These are phyloP conservation scores for Aeschynomene evenia DNA, from an alignment of 306 rosid species.

Conservation along the genomic window DNA sequence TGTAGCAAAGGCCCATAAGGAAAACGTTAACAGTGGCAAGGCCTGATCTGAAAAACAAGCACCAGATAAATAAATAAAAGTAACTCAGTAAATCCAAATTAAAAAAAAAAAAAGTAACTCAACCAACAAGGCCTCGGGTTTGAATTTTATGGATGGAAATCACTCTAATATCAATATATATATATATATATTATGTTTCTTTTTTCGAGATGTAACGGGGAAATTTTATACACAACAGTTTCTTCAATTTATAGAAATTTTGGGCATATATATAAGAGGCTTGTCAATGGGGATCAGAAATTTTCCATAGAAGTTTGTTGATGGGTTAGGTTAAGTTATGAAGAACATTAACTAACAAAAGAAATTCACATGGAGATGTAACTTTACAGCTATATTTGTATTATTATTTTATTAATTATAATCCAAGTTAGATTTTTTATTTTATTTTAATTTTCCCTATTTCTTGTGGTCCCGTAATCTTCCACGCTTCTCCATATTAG, in stretches of 20 bases:
- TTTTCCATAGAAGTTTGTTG: background rate
- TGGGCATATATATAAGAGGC: background rate
- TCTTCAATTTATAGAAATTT: background rate
- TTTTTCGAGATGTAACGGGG: too few species aligned
- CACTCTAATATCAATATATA: too few species aligned
- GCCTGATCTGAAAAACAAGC: too few species aligned
- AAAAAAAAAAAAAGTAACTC: too few species aligned
- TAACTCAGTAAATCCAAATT: too few species aligned
- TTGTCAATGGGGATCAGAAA: background rate
- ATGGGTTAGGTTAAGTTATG: background rate
- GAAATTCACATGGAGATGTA: constrained; percentile 32
- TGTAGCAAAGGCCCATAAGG: too few species aligned
- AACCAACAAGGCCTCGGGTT: too few species aligned
- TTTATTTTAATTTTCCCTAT: background rate
- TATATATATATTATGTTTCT: too few species aligned
- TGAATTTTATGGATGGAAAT: too few species aligned
- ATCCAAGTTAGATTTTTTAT: background rate
- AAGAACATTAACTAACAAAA: background rate
- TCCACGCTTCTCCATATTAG: constrained; percentile 19
- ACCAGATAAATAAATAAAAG: too few species aligned
- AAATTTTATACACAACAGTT: too few species aligned
- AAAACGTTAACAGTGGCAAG: too few species aligned
- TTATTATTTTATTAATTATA: constrained; percentile 39
- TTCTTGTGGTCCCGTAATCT: constrained; percentile 39
- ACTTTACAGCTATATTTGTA: constrained; percentile 44